Percentiles rank a stretch among this genome's conserved stretches.
Conservation (phyloP, 2,329 filamentous ascomycete genomes). For the Clarireedia sp. region DNA sequence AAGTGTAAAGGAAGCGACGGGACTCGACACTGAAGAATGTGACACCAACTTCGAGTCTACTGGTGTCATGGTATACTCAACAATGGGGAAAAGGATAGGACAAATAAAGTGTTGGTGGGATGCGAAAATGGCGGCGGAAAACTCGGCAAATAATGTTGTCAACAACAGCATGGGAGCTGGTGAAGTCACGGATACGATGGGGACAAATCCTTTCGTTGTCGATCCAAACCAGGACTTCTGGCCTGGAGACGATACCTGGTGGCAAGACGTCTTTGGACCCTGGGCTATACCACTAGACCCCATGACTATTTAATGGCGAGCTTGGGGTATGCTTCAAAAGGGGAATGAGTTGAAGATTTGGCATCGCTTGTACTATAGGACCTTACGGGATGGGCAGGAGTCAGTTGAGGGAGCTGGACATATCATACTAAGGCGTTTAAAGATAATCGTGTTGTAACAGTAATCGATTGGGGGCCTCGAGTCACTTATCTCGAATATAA, state of each 20-base stretch:
- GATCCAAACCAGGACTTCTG: background rate
- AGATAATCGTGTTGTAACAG: no score
- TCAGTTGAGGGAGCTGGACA: no score
- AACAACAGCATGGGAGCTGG: background rate
- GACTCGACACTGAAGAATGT: background rate
- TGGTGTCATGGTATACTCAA: background rate
- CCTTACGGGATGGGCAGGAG: no score
- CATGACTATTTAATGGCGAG: no score
- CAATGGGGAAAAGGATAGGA: background rate
- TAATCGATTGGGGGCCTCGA: no score
- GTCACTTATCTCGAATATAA: no score
- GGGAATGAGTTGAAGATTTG: no score
- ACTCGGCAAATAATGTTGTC: background rate
- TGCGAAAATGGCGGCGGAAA: background rate
- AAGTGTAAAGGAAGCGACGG: background rate
- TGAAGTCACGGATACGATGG: background rate
- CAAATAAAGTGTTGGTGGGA: slow-evolving; percentile 5
- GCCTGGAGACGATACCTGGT: slow-evolving; percentile 1
- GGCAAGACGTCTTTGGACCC: slow-evolving; percentile 2
- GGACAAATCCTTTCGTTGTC: background rate
- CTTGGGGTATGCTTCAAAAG: no score
- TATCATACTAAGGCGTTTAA: no score
- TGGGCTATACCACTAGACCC: background rate
- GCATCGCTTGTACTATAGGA: no score
- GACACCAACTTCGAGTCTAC: background rate